These are phyloP conservation scores for Limnanthes douglasii DNA, from an alignment of 345 rosid genomes.

Conservation along the genomic window DNA sequence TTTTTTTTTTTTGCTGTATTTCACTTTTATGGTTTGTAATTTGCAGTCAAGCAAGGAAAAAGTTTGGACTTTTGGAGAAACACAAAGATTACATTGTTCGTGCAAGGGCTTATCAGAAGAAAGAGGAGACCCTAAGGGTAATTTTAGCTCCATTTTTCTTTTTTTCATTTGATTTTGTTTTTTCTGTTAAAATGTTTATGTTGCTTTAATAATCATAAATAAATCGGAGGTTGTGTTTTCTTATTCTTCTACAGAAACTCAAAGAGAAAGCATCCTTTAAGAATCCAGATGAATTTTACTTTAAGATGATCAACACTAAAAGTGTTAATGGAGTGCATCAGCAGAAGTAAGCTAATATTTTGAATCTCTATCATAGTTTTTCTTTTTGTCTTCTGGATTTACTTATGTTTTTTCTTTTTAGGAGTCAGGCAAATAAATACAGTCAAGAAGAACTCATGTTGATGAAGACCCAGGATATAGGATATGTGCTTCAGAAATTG, in stretches of 20 bases:
- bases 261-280: conserved; percentile 71
- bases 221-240: too few relatives aligned
- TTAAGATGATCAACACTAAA: conserved; percentile 59
- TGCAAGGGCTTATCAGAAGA: conserved; percentile 55
- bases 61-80: conserved; percentile 71
- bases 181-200: background rate
- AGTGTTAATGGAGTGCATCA: conserved; percentile 47
- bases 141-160: background rate
- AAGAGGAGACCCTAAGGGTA: conserved; percentile 49
- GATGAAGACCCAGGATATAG: conserved; percentile 90
- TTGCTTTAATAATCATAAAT: background rate
- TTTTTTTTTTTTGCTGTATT: background rate
- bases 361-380: conserved; percentile 1
- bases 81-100: conserved; percentile 84
- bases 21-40: background rate
- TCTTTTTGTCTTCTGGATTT: background rate
- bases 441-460: conserved; percentile 62
- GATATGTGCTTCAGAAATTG: conserved; percentile 67
- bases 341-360: conserved; percentile 32
- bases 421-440: conserved; percentile 64
- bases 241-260: conserved; percentile 34
- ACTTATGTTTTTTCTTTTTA: conserved; percentile 9
- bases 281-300: conserved; percentile 80
- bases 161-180: background rate
- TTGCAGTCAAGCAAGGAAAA: conserved; percentile 52